These are phyloP conservation scores for Xylaria sp. DNA, from an alignment of 2,329 filamentous ascomycete genomes.

Conservation along the genomic window DNA sequence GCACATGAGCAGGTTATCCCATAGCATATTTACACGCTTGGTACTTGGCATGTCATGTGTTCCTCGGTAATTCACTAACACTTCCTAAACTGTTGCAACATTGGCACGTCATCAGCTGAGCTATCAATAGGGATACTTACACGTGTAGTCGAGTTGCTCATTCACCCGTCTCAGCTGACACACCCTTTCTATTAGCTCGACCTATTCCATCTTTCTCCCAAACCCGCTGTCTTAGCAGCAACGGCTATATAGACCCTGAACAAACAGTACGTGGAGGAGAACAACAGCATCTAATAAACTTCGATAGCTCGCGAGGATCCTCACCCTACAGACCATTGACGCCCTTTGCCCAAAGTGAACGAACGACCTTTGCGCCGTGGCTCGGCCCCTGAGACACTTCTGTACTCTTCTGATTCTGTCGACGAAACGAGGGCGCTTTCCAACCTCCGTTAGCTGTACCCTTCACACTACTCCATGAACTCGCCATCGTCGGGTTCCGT, in stretches of 20 bases:
- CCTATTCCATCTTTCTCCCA: background rate
- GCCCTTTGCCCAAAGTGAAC: background rate
- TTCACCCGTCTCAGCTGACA: conserved; percentile 1
- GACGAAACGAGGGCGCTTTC: background rate
- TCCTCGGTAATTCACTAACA: background rate
- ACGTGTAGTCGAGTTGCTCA: background rate
- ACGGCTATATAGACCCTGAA: conserved; percentile 2
- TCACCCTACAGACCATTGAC: background rate
- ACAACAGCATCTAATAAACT: background rate
- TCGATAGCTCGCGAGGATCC: background rate
- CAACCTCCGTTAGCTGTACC: background rate
- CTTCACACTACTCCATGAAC: conserved; percentile 49
- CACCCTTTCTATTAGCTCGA: conserved; percentile 3
- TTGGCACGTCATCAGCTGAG: conserved; percentile 28
- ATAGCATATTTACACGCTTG: background rate
- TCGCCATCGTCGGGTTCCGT: conserved; percentile 52
- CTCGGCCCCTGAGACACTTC: background rate
- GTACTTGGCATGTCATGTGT: background rate
- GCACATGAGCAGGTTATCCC: background rate
- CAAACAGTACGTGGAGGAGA: background rate
- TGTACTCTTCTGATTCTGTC: background rate
- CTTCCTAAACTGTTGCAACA: background rate
- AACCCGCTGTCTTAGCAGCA: background rate
- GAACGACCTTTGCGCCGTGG: conserved; percentile 5
- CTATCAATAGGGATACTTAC: background rate